These are phyloP conservation scores for Lolium perenne DNA, from an alignment of 176 grass and related monocot genomes.

Conservation along the genomic window DNA sequence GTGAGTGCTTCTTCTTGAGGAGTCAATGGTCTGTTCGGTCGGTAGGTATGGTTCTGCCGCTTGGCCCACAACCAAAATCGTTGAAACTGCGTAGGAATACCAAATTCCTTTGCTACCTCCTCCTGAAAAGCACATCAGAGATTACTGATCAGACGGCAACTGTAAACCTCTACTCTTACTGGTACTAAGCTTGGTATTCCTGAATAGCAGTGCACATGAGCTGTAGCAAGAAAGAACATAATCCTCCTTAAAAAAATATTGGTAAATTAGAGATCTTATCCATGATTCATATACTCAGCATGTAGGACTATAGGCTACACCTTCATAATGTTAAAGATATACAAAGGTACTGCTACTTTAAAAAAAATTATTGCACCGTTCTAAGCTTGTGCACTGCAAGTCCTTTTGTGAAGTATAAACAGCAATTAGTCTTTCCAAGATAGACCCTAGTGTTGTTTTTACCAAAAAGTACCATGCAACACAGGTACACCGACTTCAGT, in stretches of 20 bases:
- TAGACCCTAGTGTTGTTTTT: constrained; percentile 27
- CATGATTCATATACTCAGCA: constrained; percentile 23
- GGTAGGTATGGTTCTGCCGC: constrained; percentile 96
- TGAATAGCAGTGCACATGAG: not conserved
- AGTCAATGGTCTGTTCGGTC: constrained; percentile 88
- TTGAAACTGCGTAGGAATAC: constrained; percentile 84
- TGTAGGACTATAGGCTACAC: not conserved
- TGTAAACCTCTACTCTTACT: constrained; percentile 19
- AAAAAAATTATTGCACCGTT: not conserved
- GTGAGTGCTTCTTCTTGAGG: constrained; percentile 80
- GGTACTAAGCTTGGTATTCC: not conserved
- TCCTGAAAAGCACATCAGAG: constrained; percentile 87
- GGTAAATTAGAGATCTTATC: constrained; percentile 28
- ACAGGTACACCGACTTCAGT: constrained; percentile 12
- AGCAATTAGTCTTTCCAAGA: not conserved
- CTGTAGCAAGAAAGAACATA: constrained; percentile 27
- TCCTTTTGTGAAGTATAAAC: constrained; percentile 15
- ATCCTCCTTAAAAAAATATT: not conserved
- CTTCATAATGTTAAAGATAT: not conserved
- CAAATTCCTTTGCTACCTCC: constrained; percentile 93
- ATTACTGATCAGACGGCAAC: constrained; percentile 53
- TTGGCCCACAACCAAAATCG: constrained; percentile 99
- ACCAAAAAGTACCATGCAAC: constrained; percentile 6
- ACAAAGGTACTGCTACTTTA: not conserved
- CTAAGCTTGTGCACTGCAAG: constrained; percentile 16